Percentiles rank a stretch among this genome's conserved stretches.
Evolutionary conservation across 768 basidiomycete species (phyloP).

Genomic region (Coprinopsis marcescibilis): DNA sequence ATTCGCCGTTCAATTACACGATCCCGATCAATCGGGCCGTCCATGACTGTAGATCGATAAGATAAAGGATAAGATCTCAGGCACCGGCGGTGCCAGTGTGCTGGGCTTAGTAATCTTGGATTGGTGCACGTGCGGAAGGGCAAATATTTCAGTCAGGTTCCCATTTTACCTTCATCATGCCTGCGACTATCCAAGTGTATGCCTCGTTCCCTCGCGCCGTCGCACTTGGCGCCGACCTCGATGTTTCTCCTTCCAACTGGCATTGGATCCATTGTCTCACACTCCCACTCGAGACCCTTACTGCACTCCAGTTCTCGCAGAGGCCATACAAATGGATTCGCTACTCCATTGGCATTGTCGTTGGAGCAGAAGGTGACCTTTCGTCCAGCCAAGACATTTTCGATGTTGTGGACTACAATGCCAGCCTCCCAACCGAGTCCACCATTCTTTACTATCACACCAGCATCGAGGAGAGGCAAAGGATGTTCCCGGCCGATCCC

Average conservation of each 20-base stretch:
- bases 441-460: constrained; percentile 15
- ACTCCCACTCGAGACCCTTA: constrained; percentile 1
- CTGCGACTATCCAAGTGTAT: constrained; percentile 2
- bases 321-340: constrained; percentile 19
- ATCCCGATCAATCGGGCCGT: too few relatives aligned
- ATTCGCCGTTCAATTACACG: too few relatives aligned
- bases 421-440: constrained; percentile 8
- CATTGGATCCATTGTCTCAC: constrained; percentile 5
- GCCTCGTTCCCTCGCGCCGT: constrained; percentile 10
- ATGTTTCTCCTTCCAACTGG: constrained; percentile 8
- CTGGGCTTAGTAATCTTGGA: too few relatives aligned
- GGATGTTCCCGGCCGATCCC: constrained; percentile 17
- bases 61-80: too few relatives aligned
- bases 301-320: constrained; percentile 12
- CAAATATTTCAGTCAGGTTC: too few relatives aligned
- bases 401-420: constrained; percentile 13
- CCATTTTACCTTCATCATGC: too few relatives aligned
- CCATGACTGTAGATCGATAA: too few relatives aligned
- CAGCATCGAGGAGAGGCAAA: constrained; percentile 14
- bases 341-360: constrained; percentile 17
- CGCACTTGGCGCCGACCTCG: constrained; percentile 1
- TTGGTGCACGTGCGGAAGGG: too few relatives aligned
- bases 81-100: too few relatives aligned
- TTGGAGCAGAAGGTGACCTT: constrained; percentile 18
- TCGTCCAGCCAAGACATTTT: constrained; percentile 4